Evolutionary conservation across 2,329 filamentous ascomycete species (phyloP).

Genomic region (Sphaerulina vaccinii): DNA sequence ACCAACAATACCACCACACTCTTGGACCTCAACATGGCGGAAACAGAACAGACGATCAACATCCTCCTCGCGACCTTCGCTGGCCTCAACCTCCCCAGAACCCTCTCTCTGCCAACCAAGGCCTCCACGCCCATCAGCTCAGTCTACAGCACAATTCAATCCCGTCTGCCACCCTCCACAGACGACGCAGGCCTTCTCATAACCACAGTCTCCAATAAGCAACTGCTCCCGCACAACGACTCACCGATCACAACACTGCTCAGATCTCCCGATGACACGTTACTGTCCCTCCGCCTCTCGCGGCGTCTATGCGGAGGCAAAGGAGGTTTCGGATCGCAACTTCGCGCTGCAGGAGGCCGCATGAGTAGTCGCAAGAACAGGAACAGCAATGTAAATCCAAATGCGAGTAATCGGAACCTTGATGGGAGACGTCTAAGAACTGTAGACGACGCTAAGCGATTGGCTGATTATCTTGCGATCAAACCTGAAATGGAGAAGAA

Average conservation of each 20-base stretch:
- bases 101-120: slow-evolving; percentile 72
- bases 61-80: slow-evolving; percentile 81
- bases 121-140: slow-evolving; percentile 64
- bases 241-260: slow-evolving; percentile 63
- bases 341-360: slow-evolving; percentile 92
- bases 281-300: slow-evolving; percentile 79
- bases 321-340: slow-evolving; percentile 94
- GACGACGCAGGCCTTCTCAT: slow-evolving; percentile 64
- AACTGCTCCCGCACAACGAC: slow-evolving; percentile 57
- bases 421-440: slow-evolving; percentile 88
- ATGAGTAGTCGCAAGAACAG: slow-evolving; percentile 96
- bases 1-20: neutral
- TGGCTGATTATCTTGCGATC: slow-evolving; percentile 91
- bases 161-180: slow-evolving; percentile 57
- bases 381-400: slow-evolving; percentile 66
- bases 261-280: slow-evolving; percentile 50
- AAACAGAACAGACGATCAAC: slow-evolving; percentile 56
- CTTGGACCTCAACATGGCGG: slow-evolving; percentile 5
- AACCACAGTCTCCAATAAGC: slow-evolving; percentile 76
- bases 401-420: slow-evolving; percentile 87
- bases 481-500: slow-evolving; percentile 97
- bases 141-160: slow-evolving; percentile 61
- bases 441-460: slow-evolving; percentile 88
- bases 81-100: slow-evolving; percentile 79
- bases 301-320: slow-evolving; percentile 86